These are phyloP conservation scores for Chalaropsis thielavioides DNA, from an alignment of 2,329 filamentous ascomycete species.

Conservation along the genomic window DNA sequence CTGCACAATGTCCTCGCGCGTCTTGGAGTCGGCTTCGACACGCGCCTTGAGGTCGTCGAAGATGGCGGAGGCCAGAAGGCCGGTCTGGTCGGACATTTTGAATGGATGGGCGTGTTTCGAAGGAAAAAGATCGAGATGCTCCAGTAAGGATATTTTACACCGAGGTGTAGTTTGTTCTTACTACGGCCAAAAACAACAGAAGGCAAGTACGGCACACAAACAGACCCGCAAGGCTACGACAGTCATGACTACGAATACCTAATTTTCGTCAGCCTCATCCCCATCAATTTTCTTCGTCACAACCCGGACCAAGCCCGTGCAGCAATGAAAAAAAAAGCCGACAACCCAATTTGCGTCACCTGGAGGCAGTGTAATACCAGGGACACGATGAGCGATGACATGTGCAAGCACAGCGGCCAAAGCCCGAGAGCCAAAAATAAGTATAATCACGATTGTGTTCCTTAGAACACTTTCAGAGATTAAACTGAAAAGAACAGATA, in stretches of 20 bases:
- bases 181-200: too few species aligned
- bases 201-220: too few species aligned
- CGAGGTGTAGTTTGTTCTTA: too few species aligned
- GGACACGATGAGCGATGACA: constrained; percentile 19
- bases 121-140: too few species aligned
- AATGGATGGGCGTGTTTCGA: not conserved
- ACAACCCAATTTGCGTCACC: constrained; percentile 28
- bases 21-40: constrained; percentile 6
- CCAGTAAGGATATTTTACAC: not conserved
- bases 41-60: constrained; percentile 15
- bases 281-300: constrained; percentile 26
- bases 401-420: constrained; percentile 18
- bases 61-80: constrained; percentile 10
- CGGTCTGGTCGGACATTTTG: not conserved
- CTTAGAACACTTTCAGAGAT: constrained; percentile 75
- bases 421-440: constrained; percentile 40
- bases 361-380: constrained; percentile 34
- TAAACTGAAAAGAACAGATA: constrained; percentile 98
- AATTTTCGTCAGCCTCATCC: not conserved
- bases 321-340: constrained; percentile 28
- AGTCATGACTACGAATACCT: not conserved
- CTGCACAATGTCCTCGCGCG: constrained; percentile 6
- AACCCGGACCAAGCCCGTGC: constrained; percentile 25
- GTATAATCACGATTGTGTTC: constrained; percentile 66
- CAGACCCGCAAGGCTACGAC: too few species aligned